Evolutionary conservation across 2,329 filamentous ascomycete species (phyloP).

Genomic region (Xylaria sp.): DNA sequence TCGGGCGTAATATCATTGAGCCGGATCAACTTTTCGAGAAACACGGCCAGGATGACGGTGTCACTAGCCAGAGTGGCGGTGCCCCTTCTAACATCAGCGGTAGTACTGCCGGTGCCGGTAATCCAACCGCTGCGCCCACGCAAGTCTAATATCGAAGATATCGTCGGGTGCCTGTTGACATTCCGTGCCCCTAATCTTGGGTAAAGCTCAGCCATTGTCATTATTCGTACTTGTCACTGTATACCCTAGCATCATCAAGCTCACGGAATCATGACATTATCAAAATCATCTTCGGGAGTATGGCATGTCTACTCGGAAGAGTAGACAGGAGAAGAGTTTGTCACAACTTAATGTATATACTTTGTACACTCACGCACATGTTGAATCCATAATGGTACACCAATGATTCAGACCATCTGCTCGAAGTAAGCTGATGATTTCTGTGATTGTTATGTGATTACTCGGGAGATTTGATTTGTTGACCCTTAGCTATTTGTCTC

Average conservation of each 20-base stretch:
- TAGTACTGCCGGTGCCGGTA: conserved; percentile 28
- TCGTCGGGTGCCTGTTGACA: background rate
- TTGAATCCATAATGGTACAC: background rate
- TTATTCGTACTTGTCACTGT: background rate
- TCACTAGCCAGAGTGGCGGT: conserved; percentile 32
- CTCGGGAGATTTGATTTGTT: background rate
- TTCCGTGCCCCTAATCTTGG: background rate
- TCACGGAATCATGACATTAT: background rate
- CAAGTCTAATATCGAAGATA: background rate
- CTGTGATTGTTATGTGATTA: background rate
- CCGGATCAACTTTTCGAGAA: conserved; percentile 43
- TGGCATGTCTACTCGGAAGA: too few species aligned
- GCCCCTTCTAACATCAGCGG: conserved; percentile 35
- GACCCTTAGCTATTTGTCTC: too few species aligned
- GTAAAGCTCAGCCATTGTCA: background rate
- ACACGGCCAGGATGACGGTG: conserved; percentile 29
- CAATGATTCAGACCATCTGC: background rate
- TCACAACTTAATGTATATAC: background rate
- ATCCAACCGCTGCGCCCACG: conserved; percentile 17
- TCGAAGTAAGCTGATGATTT: background rate
- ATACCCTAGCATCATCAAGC: background rate
- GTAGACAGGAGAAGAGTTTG: background rate
- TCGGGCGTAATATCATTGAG: conserved; percentile 61
- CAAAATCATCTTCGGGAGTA: background rate
- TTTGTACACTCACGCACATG: background rate